Conservation (phyloP, 192 early-diverging fungal species). For the Coemansia sp. region DNA sequence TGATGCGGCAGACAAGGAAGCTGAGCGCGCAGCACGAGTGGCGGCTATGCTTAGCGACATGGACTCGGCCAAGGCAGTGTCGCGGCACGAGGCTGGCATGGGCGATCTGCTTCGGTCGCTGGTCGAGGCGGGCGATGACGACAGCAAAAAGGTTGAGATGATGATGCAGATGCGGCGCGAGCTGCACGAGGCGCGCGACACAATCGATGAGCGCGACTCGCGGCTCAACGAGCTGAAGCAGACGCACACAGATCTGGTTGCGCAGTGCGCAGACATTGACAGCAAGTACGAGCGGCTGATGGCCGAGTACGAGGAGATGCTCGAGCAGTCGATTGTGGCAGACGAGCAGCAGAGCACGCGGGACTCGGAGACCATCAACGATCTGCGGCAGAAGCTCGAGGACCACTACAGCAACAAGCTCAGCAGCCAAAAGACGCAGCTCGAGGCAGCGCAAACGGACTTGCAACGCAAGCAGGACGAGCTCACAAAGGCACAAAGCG, state of each 20-base stretch:
- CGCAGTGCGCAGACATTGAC: constrained; percentile 33
- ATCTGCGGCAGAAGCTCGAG: constrained; percentile 83
- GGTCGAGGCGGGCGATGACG: constrained; percentile 52
- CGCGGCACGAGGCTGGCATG: constrained; percentile 54
- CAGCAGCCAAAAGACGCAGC: constrained; percentile 63
- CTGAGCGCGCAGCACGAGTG: constrained; percentile 57
- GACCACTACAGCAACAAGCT: constrained; percentile 80
- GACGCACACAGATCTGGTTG: constrained; percentile 15
- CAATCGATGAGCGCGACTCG: constrained; percentile 18
- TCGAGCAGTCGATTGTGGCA: constrained; percentile 54
- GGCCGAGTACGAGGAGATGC: constrained; percentile 56
- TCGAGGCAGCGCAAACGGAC: constrained; percentile 56
- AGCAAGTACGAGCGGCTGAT: constrained; percentile 46
- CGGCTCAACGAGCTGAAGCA: constrained; percentile 22
- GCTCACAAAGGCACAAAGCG: constrained; percentile 58
- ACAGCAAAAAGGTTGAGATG: constrained; percentile 46
- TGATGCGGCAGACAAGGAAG: constrained; percentile 50
- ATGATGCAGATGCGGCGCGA: constrained; percentile 48
- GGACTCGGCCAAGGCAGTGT: constrained; percentile 49
- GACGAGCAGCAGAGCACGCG: constrained; percentile 51
- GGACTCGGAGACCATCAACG: constrained; percentile 71
- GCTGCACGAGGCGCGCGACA: constrained; percentile 35
- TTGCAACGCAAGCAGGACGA: constrained; percentile 62
- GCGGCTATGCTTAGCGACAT: constrained; percentile 49
- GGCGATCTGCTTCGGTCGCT: constrained; percentile 50